Evolutionary conservation across 148 eudicot species (phyloP).

Genomic region (Diospyros lotus): DNA sequence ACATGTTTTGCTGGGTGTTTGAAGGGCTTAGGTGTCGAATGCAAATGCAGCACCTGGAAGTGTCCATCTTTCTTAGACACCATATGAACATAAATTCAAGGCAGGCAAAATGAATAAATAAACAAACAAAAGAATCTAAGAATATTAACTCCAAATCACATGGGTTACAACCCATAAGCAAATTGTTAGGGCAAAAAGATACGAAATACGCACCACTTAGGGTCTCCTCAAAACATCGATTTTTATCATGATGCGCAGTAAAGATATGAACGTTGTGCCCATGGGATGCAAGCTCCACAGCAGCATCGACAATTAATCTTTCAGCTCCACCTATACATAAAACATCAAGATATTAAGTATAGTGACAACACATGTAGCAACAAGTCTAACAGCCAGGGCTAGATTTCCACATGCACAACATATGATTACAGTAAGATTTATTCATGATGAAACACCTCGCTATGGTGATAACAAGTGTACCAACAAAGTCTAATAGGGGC

Average conservation of each 20-base stretch:
- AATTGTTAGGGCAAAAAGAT: neutral
- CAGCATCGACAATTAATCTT: constrained; percentile 96
- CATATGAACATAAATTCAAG: too few relatives aligned
- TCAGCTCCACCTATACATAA: constrained; percentile 81
- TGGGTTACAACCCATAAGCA: neutral
- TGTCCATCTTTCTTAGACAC: too few relatives aligned
- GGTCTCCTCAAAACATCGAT: constrained; percentile 92
- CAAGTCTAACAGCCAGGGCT: too few relatives aligned
- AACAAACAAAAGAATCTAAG: neutral
- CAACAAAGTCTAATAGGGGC: too few relatives aligned
- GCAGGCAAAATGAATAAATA: neutral
- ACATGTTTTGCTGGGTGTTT: too few relatives aligned
- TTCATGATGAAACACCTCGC: too few relatives aligned
- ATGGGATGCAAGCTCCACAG: constrained; percentile 68
- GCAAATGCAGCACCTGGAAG: too few relatives aligned
- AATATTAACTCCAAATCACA: neutral
- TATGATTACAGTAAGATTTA: too few relatives aligned
- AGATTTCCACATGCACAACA: too few relatives aligned
- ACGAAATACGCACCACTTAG: constrained; percentile 46
- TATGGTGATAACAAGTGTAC: too few relatives aligned
- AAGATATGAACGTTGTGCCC: constrained; percentile 86
- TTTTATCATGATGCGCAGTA: constrained; percentile 82
- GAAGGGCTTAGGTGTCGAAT: too few relatives aligned
- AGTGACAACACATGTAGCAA: neutral
- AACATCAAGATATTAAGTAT: neutral